phyloP scores from a whole-genome alignment of 805 yeast genomes.

The Myxozyma udenii region DNA sequence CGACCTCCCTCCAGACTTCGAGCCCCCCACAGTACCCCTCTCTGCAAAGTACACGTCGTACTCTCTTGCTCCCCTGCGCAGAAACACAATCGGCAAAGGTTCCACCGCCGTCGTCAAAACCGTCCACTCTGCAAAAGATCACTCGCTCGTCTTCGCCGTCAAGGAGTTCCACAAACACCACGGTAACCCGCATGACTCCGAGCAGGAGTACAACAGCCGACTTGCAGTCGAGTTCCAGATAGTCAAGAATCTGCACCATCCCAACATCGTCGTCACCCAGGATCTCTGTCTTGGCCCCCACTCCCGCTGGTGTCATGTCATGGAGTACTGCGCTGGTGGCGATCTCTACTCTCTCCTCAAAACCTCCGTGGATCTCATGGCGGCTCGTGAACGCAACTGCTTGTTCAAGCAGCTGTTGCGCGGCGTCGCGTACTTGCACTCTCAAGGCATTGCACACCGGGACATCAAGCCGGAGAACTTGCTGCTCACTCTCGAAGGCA shows the following conservation, averaged over 20 bases:
- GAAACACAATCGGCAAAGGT: conserved; percentile 35
- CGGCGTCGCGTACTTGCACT: conserved; percentile 86
- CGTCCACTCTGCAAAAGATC: conserved; percentile 28
- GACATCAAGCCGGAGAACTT: conserved; percentile 88
- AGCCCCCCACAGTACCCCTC: conserved; percentile 22
- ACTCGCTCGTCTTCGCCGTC: conserved; percentile 61
- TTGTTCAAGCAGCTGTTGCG: conserved; percentile 79
- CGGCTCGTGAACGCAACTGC: conserved; percentile 83
- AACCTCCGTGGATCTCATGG: conserved; percentile 65
- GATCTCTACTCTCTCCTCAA: conserved; percentile 78
- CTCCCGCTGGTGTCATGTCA: conserved; percentile 39
- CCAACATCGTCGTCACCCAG: conserved; percentile 70
- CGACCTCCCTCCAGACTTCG: conserved; percentile 18
- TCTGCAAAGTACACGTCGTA: conserved; percentile 25
- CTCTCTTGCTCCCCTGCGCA: conserved; percentile 13
- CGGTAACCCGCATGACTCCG: conserved; percentile 57
- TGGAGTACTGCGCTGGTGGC: conserved; percentile 85
- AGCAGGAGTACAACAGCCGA: conserved; percentile 57
- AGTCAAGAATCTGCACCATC: conserved; percentile 71
- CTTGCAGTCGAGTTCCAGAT: conserved; percentile 81
- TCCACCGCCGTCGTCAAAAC: conserved; percentile 38
- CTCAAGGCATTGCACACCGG: conserved; percentile 84
- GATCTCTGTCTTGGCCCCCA: conserved; percentile 47
- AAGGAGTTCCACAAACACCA: conserved; percentile 67
- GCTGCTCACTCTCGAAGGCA: conserved; percentile 67